Evolutionary conservation across 257 asterid species (phyloP).

Genomic region (Striga asiatica): DNA sequence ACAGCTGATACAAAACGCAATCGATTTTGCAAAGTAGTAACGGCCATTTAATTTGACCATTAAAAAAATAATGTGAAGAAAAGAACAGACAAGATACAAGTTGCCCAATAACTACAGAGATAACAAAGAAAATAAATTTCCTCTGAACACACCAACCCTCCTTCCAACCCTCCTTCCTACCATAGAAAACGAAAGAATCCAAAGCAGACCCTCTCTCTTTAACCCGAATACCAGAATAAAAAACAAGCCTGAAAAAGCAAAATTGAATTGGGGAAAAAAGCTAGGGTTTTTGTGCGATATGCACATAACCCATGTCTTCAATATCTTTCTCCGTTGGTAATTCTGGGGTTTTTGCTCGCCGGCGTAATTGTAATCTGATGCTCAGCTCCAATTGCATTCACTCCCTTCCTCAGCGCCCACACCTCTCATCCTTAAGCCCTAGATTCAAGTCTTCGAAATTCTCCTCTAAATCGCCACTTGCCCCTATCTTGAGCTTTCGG

Average conservation of each 20-base stretch:
- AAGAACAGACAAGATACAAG: not conserved
- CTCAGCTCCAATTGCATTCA: slow-evolving; percentile 49
- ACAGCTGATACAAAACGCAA: no score
- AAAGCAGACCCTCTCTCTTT: not conserved
- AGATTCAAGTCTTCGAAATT: slow-evolving; percentile 37
- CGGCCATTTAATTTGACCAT: no score
- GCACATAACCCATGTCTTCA: slow-evolving; percentile 42
- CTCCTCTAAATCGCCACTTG: slow-evolving; percentile 25
- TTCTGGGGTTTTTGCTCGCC: slow-evolving; percentile 27
- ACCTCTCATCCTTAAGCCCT: slow-evolving; percentile 24
- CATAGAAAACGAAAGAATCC: slow-evolving; percentile 15
- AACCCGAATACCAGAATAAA: not conserved
- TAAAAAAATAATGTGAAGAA: no score
- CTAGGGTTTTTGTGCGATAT: slow-evolving; percentile 43
- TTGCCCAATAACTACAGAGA: slow-evolving; percentile 1
- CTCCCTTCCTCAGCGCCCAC: slow-evolving; percentile 41
- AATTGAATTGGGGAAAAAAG: slow-evolving; percentile 8
- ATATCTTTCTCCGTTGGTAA: slow-evolving; percentile 20
- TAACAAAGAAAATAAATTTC: not conserved
- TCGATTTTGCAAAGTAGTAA: no score
- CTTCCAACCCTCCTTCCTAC: not conserved
- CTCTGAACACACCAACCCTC: not conserved
- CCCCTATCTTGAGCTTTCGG: slow-evolving; percentile 26
- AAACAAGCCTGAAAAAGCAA: slow-evolving; percentile 1
- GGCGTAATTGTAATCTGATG: slow-evolving; percentile 38